Evolutionary conservation across 1,284 basidiomycete species (phyloP).

Genomic region (Cryptococcus sp.): DNA sequence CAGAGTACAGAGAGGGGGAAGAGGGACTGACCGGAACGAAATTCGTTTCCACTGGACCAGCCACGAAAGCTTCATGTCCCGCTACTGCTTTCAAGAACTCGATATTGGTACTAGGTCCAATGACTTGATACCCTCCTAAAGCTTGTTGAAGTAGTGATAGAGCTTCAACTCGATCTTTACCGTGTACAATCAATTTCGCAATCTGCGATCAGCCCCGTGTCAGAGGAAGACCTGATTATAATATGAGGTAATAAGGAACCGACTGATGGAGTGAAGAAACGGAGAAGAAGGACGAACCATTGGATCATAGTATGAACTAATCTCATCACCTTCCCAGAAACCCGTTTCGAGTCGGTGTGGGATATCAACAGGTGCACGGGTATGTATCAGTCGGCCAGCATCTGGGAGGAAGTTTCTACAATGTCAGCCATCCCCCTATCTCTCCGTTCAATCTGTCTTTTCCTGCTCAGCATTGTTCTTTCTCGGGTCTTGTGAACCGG

Average conservation of each 20-base stretch:
- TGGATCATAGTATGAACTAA: conserved; percentile 89
- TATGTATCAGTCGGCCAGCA: conserved; percentile 73
- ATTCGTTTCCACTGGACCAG: conserved; percentile 84
- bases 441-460: neutral
- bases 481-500: too few relatives aligned
- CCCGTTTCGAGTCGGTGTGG: conserved; percentile 88
- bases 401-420: conserved; percentile 78
- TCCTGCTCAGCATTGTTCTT: too few relatives aligned
- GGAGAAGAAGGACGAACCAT: conserved; percentile 81
- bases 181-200: conserved; percentile 73
- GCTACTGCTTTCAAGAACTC: conserved; percentile 79
- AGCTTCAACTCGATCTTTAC: conserved; percentile 78
- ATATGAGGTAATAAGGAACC: neutral
- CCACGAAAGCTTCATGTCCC: conserved; percentile 68
- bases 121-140: conserved; percentile 81
- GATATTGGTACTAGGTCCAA: conserved; percentile 85
- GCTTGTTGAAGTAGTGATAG: conserved; percentile 72
- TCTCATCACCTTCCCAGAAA: conserved; percentile 76
- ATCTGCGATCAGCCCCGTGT: conserved; percentile 20
- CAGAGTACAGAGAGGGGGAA: neutral
- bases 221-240: neutral
- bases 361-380: conserved; percentile 53
- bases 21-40: conserved; percentile 67
- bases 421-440: neutral
- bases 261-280: neutral